phyloP scores from a whole-genome alignment of 2,329 filamentous ascomycete genomes.

The Colletotrichum truncatum region DNA sequence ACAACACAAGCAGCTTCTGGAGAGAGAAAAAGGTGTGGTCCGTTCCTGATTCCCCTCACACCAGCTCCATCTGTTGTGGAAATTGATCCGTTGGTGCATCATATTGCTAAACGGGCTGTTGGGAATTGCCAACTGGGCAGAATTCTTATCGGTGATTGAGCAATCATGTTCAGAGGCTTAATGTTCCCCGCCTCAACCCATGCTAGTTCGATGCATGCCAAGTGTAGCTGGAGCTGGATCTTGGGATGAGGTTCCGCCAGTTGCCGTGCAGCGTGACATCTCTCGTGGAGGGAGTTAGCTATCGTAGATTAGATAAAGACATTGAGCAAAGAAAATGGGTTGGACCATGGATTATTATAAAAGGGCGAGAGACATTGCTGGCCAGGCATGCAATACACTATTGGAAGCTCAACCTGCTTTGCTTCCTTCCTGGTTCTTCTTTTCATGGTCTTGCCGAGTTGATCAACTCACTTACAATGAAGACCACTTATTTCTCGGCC shows the following conservation, averaged over 20 bases:
- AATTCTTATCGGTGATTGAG: conserved; percentile 25
- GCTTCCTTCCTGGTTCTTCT: not conserved
- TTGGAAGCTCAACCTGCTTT: conserved; percentile 2
- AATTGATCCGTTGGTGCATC: conserved; percentile 7
- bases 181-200: conserved; percentile 3
- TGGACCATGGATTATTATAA: not conserved
- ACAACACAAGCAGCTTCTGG: no score
- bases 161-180: conserved; percentile 5
- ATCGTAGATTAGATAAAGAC: not conserved
- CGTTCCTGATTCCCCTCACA: not conserved
- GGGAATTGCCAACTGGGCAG: not conserved
- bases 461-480: conserved; percentile 11
- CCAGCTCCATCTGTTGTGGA: not conserved
- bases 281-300: not conserved
- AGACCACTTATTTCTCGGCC: conserved; percentile 20
- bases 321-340: not conserved
- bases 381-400: no score
- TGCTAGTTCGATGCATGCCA: conserved; percentile 11
- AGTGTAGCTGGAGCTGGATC: conserved; percentile 13
- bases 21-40: not conserved
- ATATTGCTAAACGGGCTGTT: not conserved
- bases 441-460: not conserved
- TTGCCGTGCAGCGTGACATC: not conserved
- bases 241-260: not conserved
- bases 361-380: not conserved